These are phyloP conservation scores for Aspergillus fructus DNA, from an alignment of 2,329 filamentous ascomycete species.

Conservation along the genomic window DNA sequence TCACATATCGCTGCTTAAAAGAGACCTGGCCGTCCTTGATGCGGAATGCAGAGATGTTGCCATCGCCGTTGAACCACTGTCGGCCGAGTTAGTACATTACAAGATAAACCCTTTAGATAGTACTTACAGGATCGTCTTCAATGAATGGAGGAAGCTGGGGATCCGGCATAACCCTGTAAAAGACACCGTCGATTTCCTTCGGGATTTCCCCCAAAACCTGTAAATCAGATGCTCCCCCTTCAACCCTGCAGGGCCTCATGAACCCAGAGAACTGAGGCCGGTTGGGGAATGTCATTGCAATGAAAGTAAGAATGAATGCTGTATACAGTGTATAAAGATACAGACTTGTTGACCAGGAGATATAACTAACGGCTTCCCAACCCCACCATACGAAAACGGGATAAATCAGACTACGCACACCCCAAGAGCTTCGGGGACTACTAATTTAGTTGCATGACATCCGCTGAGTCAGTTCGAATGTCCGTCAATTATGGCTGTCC, in stretches of 20 bases:
- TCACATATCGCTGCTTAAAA: constrained; percentile 40
- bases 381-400: no score
- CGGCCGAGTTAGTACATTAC: no score
- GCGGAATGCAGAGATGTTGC: constrained; percentile 39
- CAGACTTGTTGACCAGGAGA: no score
- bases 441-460: no score
- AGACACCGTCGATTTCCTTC: constrained; percentile 47
- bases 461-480: no score
- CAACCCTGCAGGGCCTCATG: constrained; percentile 39
- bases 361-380: no score
- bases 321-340: no score
- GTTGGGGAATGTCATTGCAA: constrained; percentile 10
- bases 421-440: no score
- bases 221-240: constrained; percentile 43
- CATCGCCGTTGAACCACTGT: constrained; percentile 44
- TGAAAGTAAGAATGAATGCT: no score
- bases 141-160: constrained; percentile 37
- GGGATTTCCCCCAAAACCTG: constrained; percentile 47
- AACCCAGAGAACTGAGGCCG: constrained; percentile 25
- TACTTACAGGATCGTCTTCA: constrained; percentile 28
- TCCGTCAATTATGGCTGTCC: no score
- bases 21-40: constrained; percentile 33
- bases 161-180: constrained; percentile 54
- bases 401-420: no score
- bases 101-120: no score